Base-by-base conservation (phyloP, 73 alveolate genomes). In the Paramecium caudatum region DNA sequence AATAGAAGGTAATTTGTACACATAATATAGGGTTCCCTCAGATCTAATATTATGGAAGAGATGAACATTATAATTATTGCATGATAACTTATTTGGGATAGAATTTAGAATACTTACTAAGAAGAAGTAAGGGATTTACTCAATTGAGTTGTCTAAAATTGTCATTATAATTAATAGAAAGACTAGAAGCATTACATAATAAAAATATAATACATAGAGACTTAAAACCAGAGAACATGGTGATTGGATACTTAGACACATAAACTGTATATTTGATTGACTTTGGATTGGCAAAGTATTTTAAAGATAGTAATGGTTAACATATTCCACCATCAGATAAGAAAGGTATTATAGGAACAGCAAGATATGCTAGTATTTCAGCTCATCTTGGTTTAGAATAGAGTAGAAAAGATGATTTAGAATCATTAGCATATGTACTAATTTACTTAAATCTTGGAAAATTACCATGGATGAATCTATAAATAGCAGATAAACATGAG, bases 81-180 rank as follows among this genome's bases (percentile, higher is more conserved):
- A 96, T 95, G 46, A 94, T 95, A 81, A 95, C 95, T 15, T 90
- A 96, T 88, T 91, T 97, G 46, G 99, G 99, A 3, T 98, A 99
- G 8, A 93, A 96, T 46, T 86, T 97, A 46, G 99, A 96, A 61
- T 96, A 94, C 82, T 91, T 96, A 23, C 92, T 96, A 41, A 91
- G 93, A 47, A 94, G 87, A 48, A 74, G 55, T n/a, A 74, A 74
- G 32, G 39, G 69, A 8, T 86, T 86, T 86, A 39, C 93, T 10
- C 37, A 46, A 6, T 47, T 62, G 43, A 32, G 90, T 12, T 70
- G 82, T 23, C 90, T 78, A 7, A 36, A 62, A 41, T 13, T 86
- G 27, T 80, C 85, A 36, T 30, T 86, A 4, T 34, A 86, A 43
- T 23, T 86, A 8, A 61, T 86, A 21, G 93, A 86, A 15, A 86